Conservation (phyloP, 1,284 basidiomycete species). For the Ganoderma multipileum region DNA sequence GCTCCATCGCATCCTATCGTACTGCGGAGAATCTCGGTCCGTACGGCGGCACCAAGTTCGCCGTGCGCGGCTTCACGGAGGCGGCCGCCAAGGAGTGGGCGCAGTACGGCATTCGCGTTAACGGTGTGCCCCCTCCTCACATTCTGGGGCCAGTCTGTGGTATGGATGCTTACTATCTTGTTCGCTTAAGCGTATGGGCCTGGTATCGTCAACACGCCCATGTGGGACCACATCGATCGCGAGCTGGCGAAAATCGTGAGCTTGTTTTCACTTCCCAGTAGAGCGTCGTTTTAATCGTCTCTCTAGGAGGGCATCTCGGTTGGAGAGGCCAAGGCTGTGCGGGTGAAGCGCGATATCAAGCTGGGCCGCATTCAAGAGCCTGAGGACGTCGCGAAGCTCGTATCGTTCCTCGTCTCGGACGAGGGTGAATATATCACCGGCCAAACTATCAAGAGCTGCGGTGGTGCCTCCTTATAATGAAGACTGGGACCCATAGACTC, state of each 20-base stretch:
- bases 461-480: slow-evolving; percentile 39
- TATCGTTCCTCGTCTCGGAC: slow-evolving; percentile 50
- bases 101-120: slow-evolving; percentile 42
- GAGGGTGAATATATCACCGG: slow-evolving; percentile 51
- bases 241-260: slow-evolving; percentile 42
- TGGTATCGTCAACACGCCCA: slow-evolving; percentile 45
- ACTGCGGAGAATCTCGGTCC: slow-evolving; percentile 43
- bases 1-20: slow-evolving; percentile 43
- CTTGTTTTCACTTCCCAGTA: neutral
- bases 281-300: neutral
- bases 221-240: slow-evolving; percentile 46
- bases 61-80: slow-evolving; percentile 49
- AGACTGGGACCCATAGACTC: neutral
- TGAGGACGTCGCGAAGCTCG: slow-evolving; percentile 51
- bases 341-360: slow-evolving; percentile 42
- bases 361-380: slow-evolving; percentile 44
- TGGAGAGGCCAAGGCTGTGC: slow-evolving; percentile 41
- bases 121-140: slow-evolving; percentile 32
- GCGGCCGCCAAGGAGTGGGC: slow-evolving; percentile 46
- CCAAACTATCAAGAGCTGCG: slow-evolving; percentile 45
- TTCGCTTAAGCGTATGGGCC: slow-evolving; percentile 41
- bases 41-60: slow-evolving; percentile 50
- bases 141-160: neutral
- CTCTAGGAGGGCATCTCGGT: slow-evolving; percentile 38
- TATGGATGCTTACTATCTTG: neutral